Percentiles rank a stretch among this genome's conserved stretches.
Conservation (phyloP, 2,329 filamentous ascomycete species). For the Cadophora sp. region DNA sequence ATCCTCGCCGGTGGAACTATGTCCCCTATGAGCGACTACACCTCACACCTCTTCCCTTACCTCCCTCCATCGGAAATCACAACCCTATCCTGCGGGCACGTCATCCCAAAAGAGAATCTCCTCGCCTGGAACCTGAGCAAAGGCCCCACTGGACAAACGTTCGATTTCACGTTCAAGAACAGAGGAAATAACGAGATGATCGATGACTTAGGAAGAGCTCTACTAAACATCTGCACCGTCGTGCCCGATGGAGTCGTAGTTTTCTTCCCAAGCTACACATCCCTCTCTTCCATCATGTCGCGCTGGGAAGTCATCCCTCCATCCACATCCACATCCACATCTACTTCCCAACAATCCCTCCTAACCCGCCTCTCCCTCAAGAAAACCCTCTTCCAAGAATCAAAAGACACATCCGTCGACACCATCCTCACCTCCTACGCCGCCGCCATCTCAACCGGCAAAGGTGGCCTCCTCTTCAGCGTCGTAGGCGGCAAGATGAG, state of each 20-base stretch:
- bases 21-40: slow-evolving; percentile 95
- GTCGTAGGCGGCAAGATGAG: slow-evolving; percentile 95
- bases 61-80: slow-evolving; percentile 67
- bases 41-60: slow-evolving; percentile 82
- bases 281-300: slow-evolving; percentile 76
- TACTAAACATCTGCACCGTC: slow-evolving; percentile 73
- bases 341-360: slow-evolving; percentile 48
- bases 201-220: slow-evolving; percentile 72
- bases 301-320: slow-evolving; percentile 60
- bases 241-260: slow-evolving; percentile 91
- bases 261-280: slow-evolving; percentile 96
- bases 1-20: slow-evolving; percentile 95
- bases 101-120: slow-evolving; percentile 84
- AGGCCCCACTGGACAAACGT: slow-evolving; percentile 57
- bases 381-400: slow-evolving; percentile 69
- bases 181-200: slow-evolving; percentile 70
- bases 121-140: slow-evolving; percentile 74
- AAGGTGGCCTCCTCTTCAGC: slow-evolving; percentile 82
- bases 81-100: slow-evolving; percentile 91
- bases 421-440: slow-evolving; percentile 78
- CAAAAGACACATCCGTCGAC: slow-evolving; percentile 59
- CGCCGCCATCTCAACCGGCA: slow-evolving; percentile 64
- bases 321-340: background rate
- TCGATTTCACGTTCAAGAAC: slow-evolving; percentile 89
- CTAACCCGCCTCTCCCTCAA: slow-evolving; percentile 64